Conservation (phyloP, 2,329 filamentous ascomycete genomes). For the Stachybotrys chlorohalonatus region DNA sequence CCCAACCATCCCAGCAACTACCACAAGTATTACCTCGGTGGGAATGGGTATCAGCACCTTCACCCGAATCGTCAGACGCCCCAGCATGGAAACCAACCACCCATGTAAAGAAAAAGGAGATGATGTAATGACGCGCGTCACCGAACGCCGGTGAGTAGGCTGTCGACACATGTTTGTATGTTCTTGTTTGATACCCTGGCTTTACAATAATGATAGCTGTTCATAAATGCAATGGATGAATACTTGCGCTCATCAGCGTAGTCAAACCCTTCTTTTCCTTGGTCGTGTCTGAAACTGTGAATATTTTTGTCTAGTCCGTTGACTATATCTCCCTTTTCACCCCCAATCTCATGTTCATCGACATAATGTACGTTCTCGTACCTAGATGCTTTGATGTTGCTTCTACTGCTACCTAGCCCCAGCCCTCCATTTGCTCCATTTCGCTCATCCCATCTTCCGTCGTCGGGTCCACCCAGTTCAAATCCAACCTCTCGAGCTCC, state of each 20-base stretch:
- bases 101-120: not conserved
- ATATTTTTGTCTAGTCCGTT: no score
- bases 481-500: constrained; percentile 65
- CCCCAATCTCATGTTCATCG: no score
- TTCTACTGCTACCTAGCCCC: constrained; percentile 5
- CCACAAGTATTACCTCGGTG: constrained; percentile 11
- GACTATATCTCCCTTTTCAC: no score
- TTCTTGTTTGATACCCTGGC: not conserved
- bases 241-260: no score
- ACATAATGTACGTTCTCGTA: no score
- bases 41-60: constrained; percentile 9
- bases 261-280: no score
- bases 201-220: not conserved
- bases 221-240: no score
- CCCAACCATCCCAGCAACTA: constrained; percentile 3
- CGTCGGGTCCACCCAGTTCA: constrained; percentile 35
- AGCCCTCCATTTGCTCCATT: constrained; percentile 22
- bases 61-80: not conserved
- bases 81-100: not conserved
- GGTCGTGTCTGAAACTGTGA: no score
- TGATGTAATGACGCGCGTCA: not conserved
- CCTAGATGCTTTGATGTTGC: no score
- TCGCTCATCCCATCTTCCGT: constrained; percentile 23
- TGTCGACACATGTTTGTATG: not conserved
- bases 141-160: not conserved